Conservation (phyloP, 2,329 filamentous ascomycete species). For the Pseudogymnoascus sp. region DNA sequence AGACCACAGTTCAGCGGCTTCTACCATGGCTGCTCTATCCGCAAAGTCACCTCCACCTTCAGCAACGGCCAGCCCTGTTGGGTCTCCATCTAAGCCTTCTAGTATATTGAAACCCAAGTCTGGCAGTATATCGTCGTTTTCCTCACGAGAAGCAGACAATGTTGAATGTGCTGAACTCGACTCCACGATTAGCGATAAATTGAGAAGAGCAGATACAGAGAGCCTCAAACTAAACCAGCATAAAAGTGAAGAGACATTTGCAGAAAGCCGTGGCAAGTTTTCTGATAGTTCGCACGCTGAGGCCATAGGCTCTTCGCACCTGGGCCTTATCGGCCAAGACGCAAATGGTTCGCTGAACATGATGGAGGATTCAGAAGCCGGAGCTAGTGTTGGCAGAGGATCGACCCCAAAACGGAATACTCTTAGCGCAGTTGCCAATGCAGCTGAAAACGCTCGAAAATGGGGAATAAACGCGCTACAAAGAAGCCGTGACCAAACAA, state of each 20-base stretch:
- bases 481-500: slow-evolving; percentile 35
- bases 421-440: slow-evolving; percentile 48
- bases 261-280: not conserved
- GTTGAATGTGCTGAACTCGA: not conserved
- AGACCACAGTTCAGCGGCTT: slow-evolving; percentile 52
- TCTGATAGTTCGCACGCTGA: not conserved
- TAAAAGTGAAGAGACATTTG: not conserved
- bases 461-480: slow-evolving; percentile 54
- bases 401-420: slow-evolving; percentile 43
- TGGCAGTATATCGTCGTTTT: slow-evolving; percentile 44
- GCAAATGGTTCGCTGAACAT: not conserved
- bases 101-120: slow-evolving; percentile 22
- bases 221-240: not conserved
- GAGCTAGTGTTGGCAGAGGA: slow-evolving; percentile 31
- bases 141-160: slow-evolving; percentile 36
- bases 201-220: not conserved
- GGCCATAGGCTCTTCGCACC: not conserved
- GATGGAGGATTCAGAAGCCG: slow-evolving; percentile 3
- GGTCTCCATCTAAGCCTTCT: slow-evolving; percentile 31
- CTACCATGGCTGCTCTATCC: slow-evolving; percentile 62
- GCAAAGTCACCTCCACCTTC: slow-evolving; percentile 50
- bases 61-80: slow-evolving; percentile 40
- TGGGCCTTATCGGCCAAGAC: not conserved
- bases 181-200: not conserved
- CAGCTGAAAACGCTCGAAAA: slow-evolving; percentile 48